Evolutionary conservation across 495 filamentous ascomycete species (phyloP).

Genomic region (Apiosordaria backusii): DNA sequence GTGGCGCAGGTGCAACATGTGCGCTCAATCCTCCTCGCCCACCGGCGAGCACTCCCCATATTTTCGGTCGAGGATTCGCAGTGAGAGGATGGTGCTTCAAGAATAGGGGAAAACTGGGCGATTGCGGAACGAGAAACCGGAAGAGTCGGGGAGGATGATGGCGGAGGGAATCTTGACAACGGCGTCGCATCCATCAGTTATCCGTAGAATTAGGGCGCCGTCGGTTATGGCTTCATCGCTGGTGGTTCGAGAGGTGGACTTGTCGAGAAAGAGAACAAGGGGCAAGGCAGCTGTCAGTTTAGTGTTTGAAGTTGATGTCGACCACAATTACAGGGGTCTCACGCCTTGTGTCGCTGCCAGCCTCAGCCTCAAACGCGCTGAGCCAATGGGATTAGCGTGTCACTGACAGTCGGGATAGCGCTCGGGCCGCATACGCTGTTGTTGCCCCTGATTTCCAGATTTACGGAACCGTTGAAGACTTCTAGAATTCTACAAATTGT

Average conservation of each 20-base stretch:
- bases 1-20: constrained; percentile 72
- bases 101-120: constrained; percentile 3
- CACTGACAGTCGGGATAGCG: background rate
- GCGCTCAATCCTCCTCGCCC: constrained; percentile 75
- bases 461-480: background rate
- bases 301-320: background rate
- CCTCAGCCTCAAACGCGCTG: background rate
- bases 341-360: background rate
- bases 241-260: constrained; percentile 1
- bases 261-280: constrained; percentile 1
- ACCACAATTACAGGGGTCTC: background rate
- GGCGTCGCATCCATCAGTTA: constrained; percentile 26
- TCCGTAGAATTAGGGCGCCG: background rate
- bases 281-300: background rate
- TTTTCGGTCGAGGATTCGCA: constrained; percentile 2
- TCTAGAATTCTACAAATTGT: background rate
- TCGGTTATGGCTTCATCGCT: background rate
- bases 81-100: constrained; percentile 24
- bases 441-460: background rate
- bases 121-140: background rate
- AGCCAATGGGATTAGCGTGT: background rate
- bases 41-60: constrained; percentile 43
- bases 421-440: background rate
- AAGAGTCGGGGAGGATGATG: background rate
- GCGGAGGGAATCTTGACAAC: constrained; percentile 21